These are phyloP conservation scores for Hypoxylon fuscum DNA, from an alignment of 495 filamentous ascomycete species.

Conservation along the genomic window DNA sequence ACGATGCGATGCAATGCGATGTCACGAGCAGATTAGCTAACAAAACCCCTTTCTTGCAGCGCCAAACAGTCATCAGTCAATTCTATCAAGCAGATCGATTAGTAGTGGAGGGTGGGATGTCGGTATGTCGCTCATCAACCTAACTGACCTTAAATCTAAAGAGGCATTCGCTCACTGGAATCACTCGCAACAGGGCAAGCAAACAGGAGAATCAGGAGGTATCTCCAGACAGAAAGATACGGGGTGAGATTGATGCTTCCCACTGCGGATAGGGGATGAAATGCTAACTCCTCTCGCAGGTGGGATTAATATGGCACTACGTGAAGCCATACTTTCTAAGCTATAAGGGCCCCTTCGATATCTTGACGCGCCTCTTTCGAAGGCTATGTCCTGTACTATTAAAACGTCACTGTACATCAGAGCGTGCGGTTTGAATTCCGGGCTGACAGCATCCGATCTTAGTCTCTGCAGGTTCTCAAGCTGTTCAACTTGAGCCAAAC, in stretches of 20 bases:
- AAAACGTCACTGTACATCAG: conserved; percentile 20
- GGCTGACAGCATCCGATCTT: conserved; percentile 3
- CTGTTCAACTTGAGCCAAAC: neutral
- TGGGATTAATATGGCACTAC: conserved; percentile 21
- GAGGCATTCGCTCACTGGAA: conserved; percentile 14
- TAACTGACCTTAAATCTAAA: neutral
- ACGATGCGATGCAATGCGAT: neutral
- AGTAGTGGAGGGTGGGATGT: conserved; percentile 87
- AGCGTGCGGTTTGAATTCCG: conserved; percentile 4
- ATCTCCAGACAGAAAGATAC: conserved; percentile 84
- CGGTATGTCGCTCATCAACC: conserved; percentile 47
- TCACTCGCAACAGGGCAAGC: conserved; percentile 68
- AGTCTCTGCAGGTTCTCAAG: neutral
- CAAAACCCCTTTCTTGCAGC: conserved; percentile 58
- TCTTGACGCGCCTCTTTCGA: conserved; percentile 4
- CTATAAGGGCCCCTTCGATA: neutral
- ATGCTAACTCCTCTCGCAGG: conserved; percentile 13
- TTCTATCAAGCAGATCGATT: conserved; percentile 93
- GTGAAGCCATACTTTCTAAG: neutral
- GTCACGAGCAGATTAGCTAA: conserved; percentile 10
- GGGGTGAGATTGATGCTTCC: conserved; percentile 64
- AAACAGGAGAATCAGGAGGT: conserved; percentile 71
- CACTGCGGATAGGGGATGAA: neutral
- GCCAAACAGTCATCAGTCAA: conserved; percentile 93
- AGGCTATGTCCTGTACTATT: conserved; percentile 18